These are phyloP conservation scores for Dactylis glomerata DNA, from an alignment of 176 grass and related monocot genomes.

Conservation along the genomic window DNA sequence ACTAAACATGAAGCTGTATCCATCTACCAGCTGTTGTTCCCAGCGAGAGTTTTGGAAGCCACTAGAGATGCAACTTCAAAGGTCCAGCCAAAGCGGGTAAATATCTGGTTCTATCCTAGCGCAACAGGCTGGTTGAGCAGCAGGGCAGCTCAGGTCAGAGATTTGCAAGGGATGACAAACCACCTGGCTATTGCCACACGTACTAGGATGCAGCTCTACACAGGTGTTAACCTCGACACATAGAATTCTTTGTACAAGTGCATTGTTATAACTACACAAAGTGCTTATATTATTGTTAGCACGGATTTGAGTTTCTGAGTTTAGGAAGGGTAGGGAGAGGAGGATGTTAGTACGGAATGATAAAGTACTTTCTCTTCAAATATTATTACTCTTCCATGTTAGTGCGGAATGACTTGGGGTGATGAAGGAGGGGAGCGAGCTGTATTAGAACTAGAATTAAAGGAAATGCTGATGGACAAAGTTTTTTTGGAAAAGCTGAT, in stretches of 20 bases:
- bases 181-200: conserved; percentile 25
- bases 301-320: conserved; percentile 30
- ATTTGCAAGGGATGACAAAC: conserved; percentile 36
- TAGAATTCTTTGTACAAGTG: conserved; percentile 35
- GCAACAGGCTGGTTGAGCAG: conserved; percentile 28
- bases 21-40: conserved; percentile 21
- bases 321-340: conserved; percentile 19
- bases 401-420: too few relatives aligned
- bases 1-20: conserved; percentile 19
- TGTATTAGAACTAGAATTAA: too few relatives aligned
- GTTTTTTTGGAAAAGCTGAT: too few relatives aligned
- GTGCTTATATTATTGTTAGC: conserved; percentile 29
- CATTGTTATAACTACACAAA: conserved; percentile 40
- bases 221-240: conserved; percentile 41
- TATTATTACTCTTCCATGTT: too few relatives aligned
- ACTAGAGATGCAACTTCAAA: conserved; percentile 35
- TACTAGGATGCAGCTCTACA: conserved; percentile 32
- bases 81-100: conserved; percentile 40
- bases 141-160: conserved; percentile 32
- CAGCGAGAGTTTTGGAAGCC: not conserved
- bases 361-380: too few relatives aligned
- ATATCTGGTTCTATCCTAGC: conserved; percentile 33
- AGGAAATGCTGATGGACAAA: too few relatives aligned
- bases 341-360: too few relatives aligned
- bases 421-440: too few relatives aligned